phyloP scores from a whole-genome alignment of 1,284 basidiomycete species.

The Prillingera fragicola region DNA sequence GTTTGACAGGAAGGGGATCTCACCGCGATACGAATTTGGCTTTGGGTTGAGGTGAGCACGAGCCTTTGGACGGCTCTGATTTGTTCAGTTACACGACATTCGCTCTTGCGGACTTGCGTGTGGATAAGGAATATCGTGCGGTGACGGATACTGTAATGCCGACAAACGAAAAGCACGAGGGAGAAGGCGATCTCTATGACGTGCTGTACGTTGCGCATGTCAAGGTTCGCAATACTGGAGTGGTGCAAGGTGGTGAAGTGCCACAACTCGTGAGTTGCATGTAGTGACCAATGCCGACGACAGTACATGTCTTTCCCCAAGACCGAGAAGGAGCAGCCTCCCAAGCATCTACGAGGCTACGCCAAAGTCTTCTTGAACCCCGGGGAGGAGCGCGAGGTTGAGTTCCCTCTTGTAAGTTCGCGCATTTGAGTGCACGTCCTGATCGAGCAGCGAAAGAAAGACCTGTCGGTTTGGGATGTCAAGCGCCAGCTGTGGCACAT shows the following conservation, averaged over 20 bases:
- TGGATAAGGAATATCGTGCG: slow-evolving; percentile 20
- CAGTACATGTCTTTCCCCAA: slow-evolving; percentile 48
- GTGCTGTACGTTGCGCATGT: slow-evolving; percentile 37
- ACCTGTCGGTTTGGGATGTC: slow-evolving; percentile 49
- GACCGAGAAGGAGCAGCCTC: slow-evolving; percentile 42
- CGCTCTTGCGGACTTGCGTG: slow-evolving; percentile 33
- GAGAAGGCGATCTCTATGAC: slow-evolving; percentile 43
- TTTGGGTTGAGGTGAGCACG: slow-evolving; percentile 43
- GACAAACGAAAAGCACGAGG: slow-evolving; percentile 47
- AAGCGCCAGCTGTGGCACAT: slow-evolving; percentile 43
- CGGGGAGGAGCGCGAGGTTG: slow-evolving; percentile 33
- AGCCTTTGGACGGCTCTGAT: background rate
- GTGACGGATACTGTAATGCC: slow-evolving; percentile 42
- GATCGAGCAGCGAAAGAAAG: slow-evolving; percentile 45
- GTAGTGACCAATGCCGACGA: background rate
- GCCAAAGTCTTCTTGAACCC: slow-evolving; percentile 39
- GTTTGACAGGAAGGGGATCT: slow-evolving; percentile 48
- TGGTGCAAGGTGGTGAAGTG: slow-evolving; percentile 46
- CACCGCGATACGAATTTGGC: slow-evolving; percentile 51
- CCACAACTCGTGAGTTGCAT: slow-evolving; percentile 46
- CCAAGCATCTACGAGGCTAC: slow-evolving; percentile 44
- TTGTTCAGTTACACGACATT: slow-evolving; percentile 46
- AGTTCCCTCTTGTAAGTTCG: slow-evolving; percentile 41
- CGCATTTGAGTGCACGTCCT: background rate
- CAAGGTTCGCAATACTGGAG: slow-evolving; percentile 49